Conservation (phyloP, 73 alveolate genomes). For the Paramecium primaurelia region DNA sequence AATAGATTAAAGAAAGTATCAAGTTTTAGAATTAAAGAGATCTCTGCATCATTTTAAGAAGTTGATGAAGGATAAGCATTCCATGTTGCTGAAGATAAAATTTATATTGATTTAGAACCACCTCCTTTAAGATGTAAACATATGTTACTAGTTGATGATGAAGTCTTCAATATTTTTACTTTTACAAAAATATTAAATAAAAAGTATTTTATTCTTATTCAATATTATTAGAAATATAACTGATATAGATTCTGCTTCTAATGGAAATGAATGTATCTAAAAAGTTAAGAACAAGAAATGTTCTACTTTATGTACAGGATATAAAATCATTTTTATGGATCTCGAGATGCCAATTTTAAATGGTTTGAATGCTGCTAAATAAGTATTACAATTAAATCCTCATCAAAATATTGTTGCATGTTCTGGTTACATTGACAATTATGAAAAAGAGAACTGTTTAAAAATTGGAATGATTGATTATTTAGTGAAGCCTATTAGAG, state of each 20-base stretch:
- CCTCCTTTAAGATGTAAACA: background rate
- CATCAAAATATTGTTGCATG: background rate
- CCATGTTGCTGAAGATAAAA: background rate
- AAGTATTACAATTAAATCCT: background rate
- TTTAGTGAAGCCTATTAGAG: conserved; percentile 15
- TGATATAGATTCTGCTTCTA: conserved; percentile 21
- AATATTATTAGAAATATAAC: background rate
- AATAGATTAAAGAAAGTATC: background rate
- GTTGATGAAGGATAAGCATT: background rate
- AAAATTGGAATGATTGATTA: background rate
- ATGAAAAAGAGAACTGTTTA: background rate
- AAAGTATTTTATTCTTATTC: background rate
- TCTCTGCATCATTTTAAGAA: background rate
- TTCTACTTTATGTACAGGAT: background rate
- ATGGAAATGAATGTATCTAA: conserved; percentile 29
- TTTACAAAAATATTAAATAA: background rate
- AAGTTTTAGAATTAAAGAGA: background rate
- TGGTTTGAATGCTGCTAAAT: background rate
- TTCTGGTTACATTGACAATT: conserved; percentile 14
- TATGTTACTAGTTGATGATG: conserved; percentile 26
- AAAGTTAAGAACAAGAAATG: background rate
- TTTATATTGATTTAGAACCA: background rate
- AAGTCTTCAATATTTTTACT: background rate
- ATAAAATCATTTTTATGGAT: conserved; percentile 42
- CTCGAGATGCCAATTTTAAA: conserved; percentile 27